Percentiles rank a stretch among this genome's conserved stretches.
Conservation (phyloP, 345 rosid genomes). For the Melaleuca quinquenervia region DNA sequence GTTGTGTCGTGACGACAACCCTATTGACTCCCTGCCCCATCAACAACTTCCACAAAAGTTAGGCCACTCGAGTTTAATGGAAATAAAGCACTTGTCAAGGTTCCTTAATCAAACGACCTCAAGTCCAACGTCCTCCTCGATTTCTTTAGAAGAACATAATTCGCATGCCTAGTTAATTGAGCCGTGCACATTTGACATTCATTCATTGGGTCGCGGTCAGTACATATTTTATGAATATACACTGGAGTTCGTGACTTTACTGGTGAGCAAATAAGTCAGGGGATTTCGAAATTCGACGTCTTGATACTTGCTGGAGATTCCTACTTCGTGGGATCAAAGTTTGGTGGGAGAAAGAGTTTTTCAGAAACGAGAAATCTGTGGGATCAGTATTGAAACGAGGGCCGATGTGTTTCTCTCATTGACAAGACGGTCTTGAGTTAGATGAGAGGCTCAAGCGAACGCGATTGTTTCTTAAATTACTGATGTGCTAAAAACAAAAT, state of each 20-base stretch:
- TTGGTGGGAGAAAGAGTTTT: background rate
- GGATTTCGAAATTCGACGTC: background rate
- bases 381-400: background rate
- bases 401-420: background rate
- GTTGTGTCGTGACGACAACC: background rate
- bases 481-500: background rate
- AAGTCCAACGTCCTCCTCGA: background rate
- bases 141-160: background rate
- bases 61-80: background rate
- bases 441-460: background rate
- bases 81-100: background rate
- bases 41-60: constrained; percentile 3
- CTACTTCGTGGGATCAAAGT: background rate
- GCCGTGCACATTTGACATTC: background rate
- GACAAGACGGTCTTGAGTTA: background rate
- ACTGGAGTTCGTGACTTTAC: background rate
- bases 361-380: background rate
- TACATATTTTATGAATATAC: background rate
- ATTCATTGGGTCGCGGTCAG: background rate
- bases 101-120: background rate
- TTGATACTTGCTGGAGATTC: background rate
- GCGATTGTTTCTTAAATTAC: background rate
- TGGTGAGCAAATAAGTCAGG: background rate
- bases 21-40: background rate
- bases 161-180: background rate